Base-by-base conservation (phyloP, 495 filamentous ascomycete species). In the Tuber borchii region DNA sequence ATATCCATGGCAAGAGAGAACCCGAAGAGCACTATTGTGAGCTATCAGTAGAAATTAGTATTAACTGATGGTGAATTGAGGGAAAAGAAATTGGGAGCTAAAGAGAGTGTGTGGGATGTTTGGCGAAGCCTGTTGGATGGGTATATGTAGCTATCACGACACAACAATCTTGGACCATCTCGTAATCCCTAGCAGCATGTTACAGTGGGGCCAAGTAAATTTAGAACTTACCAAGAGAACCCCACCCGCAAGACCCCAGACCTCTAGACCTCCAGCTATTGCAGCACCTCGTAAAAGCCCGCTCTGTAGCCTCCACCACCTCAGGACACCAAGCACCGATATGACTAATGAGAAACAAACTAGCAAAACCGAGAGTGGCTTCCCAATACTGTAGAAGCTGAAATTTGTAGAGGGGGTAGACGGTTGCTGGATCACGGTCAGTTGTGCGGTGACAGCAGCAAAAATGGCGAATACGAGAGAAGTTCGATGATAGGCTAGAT, bases 401-500 rank as follows among this genome's bases (percentile, higher is more conserved):
- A 93, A 85, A 1, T 76, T 77, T 7, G 80, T 46, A 22, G 86
- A 83, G 16, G 84, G 84, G 20, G 78, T 78, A 19, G 83, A 73
- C 9, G 82, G 72, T 79, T 88, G 87, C 78, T 92, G 90, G 5
- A 94, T 87, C 73, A 89, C 86, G 80, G 91, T 91, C 9, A 93
- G 87, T 81, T 94, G 91, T 0, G 91, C 89, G 51, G 91, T 86
- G 39, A 90, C 79, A 9, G 90, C 88, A 68, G 90, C 89, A 72
- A 90, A 85, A 84, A 94, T 90, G 8, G 91, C 88, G 37, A 95
- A 85, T 10, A 88, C 85, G 39, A 91, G 83, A 0, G 91, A 92
- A 12, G 92, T 93, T 71, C 92, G 90, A 65, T 93, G 86, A 84
- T 94, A 94, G 71, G 87, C 89, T 69, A 95, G 89, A 82, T 91